Conservation (phyloP, 805 yeast species). For the Wickerhamiella sergipiensis region DNA sequence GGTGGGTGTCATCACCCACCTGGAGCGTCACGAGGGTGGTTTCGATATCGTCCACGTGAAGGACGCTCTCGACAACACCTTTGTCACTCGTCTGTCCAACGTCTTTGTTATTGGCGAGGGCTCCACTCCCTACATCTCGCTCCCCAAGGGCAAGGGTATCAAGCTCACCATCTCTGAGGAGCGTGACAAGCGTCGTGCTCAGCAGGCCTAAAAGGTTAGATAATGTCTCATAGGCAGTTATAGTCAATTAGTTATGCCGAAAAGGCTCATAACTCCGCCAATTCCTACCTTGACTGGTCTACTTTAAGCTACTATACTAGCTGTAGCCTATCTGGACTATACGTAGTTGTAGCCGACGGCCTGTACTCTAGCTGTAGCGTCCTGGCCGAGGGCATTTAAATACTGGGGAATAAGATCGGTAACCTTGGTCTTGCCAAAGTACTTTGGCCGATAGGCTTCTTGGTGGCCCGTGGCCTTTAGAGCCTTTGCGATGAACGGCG, state of each 20-base stretch:
- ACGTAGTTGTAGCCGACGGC: too few species aligned
- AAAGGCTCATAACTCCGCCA: not conserved
- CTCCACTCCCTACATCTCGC: constrained; percentile 83
- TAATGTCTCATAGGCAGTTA: not conserved
- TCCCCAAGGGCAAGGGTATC: constrained; percentile 99
- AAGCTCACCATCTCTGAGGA: constrained; percentile 91
- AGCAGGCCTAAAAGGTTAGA: constrained; percentile 25
- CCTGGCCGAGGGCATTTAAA: constrained; percentile 5
- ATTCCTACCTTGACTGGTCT: too few species aligned
- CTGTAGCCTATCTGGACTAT: too few species aligned
- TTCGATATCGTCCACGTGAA: constrained; percentile 94
- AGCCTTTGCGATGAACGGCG: constrained; percentile 36
- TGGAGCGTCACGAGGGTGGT: constrained; percentile 97
- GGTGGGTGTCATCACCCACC: constrained; percentile 90
- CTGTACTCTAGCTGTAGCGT: not conserved
- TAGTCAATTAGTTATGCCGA: constrained; percentile 1
- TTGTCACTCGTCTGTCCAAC: constrained; percentile 88
- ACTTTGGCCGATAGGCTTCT: constrained; percentile 11
- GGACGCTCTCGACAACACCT: constrained; percentile 87
- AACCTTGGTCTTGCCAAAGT: constrained; percentile 19
- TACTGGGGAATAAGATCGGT: constrained; percentile 22
- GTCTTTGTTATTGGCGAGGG: constrained; percentile 94
- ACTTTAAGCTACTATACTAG: too few species aligned
- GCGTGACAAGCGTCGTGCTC: constrained; percentile 96
- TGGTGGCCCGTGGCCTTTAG: constrained; percentile 22